These are phyloP conservation scores for Trichoderma endophyticum DNA, from an alignment of 2,329 filamentous ascomycete species.

Conservation along the genomic window DNA sequence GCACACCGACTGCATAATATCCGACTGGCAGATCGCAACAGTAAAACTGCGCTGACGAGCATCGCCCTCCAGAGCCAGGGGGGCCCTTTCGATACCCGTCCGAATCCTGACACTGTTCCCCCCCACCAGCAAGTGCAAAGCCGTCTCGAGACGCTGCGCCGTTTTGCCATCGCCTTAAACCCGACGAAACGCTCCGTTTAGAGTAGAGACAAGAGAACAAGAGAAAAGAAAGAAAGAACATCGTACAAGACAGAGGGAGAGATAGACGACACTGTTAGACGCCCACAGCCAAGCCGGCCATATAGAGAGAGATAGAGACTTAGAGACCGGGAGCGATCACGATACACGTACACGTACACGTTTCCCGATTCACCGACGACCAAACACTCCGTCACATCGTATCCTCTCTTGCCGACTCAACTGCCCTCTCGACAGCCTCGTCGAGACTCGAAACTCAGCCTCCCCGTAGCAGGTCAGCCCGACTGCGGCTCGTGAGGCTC, in stretches of 20 bases:
- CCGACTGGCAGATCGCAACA: slow-evolving; percentile 9
- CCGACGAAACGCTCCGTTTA: neutral
- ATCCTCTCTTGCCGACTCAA: neutral
- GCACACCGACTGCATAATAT: slow-evolving; percentile 14
- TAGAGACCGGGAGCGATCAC: neutral
- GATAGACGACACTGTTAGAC: neutral
- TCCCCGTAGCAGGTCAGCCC: neutral
- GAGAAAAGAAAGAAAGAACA: neutral
- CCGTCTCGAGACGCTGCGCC: neutral
- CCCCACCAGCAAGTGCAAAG: neutral
- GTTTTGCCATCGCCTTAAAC: neutral
- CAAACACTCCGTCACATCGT: neutral
- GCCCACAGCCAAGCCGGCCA: neutral
- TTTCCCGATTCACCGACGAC: neutral
- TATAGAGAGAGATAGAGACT: slow-evolving; percentile 7
- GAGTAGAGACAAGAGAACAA: neutral
- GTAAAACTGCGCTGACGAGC: neutral
- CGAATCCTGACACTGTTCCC: neutral
- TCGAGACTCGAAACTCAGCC: slow-evolving; percentile 4
- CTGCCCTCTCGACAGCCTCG: neutral
- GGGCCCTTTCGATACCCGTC: slow-evolving; percentile 10
- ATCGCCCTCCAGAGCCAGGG: slow-evolving; percentile 4
- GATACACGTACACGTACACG: neutral
- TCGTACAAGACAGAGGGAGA: neutral
- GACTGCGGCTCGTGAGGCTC: neutral